phyloP scores from a whole-genome alignment of 495 filamentous ascomycete species.

The Jackrogersella multiformis region DNA sequence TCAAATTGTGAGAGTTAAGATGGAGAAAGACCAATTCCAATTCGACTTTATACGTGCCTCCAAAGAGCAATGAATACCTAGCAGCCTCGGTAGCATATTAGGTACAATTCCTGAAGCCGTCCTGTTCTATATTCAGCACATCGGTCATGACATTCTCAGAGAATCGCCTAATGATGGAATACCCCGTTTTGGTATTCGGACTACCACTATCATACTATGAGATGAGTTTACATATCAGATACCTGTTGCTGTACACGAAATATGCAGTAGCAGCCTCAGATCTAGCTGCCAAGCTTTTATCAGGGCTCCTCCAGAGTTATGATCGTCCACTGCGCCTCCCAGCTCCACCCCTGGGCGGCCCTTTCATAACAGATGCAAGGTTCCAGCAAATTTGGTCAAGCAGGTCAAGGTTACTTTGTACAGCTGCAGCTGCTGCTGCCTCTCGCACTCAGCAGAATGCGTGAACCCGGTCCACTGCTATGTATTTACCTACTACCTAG shows the following conservation, averaged over 20 bases:
- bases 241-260: too few species aligned
- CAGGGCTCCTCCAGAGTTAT: conserved; percentile 27
- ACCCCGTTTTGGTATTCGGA: not conserved
- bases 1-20: conserved; percentile 1
- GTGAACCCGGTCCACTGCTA: not conserved
- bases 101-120: not conserved
- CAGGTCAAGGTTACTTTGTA: conserved; percentile 19
- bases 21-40: not conserved
- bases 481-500: too few species aligned
- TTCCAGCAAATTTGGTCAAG: conserved; percentile 26
- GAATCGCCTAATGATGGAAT: not conserved
- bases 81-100: not conserved
- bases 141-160: not conserved
- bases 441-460: conserved; percentile 15
- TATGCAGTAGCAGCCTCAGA: conserved; percentile 28
- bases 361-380: conserved; percentile 31
- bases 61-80: not conserved
- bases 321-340: conserved; percentile 28
- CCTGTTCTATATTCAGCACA: not conserved
- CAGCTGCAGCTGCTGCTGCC: conserved; percentile 2
- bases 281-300: conserved; percentile 28
- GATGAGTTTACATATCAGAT: too few species aligned
- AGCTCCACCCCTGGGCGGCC: conserved; percentile 18
- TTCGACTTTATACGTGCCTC: conserved; percentile 4
- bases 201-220: not conserved